Evolutionary conservation across 2,329 filamentous ascomycete species (phyloP).

Genomic region (Pseudopyrenochaeta lycopersici): DNA sequence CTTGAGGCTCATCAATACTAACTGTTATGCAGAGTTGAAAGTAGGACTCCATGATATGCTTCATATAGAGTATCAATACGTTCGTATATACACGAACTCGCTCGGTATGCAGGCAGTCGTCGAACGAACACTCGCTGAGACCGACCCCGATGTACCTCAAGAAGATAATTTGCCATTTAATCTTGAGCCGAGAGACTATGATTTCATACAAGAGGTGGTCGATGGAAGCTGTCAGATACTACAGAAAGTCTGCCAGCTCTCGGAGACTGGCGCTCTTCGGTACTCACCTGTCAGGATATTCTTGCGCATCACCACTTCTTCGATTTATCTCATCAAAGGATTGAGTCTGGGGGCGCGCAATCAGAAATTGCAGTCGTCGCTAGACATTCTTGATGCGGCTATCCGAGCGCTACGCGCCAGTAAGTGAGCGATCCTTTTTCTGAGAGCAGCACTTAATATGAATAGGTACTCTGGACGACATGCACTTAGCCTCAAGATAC

Average conservation of each 20-base stretch:
- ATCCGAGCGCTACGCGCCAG: conserved; percentile 59
- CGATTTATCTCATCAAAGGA: conserved; percentile 64
- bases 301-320: conserved; percentile 63
- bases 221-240: conserved; percentile 63
- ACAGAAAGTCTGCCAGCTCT: conserved; percentile 59
- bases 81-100: conserved; percentile 55
- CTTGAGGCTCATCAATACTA: not conserved
- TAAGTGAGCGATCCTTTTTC: conserved; percentile 8
- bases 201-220: conserved; percentile 65
- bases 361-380: conserved; percentile 58
- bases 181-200: conserved; percentile 61
- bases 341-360: conserved; percentile 60
- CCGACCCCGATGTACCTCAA: conserved; percentile 47
- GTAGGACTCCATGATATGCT: conserved; percentile 58
- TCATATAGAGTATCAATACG: conserved; percentile 62
- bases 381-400: conserved; percentile 59
- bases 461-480: conserved; percentile 58
- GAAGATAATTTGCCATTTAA: conserved; percentile 53
- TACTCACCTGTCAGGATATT: conserved; percentile 65
- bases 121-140: conserved; percentile 59
- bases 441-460: conserved; percentile 6
- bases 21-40: conserved; percentile 38
- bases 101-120: conserved; percentile 67
- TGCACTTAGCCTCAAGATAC: conserved; percentile 62
- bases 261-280: conserved; percentile 56